phyloP scores from a whole-genome alignment of 164 flowering plant species.

The Santalum album region DNA sequence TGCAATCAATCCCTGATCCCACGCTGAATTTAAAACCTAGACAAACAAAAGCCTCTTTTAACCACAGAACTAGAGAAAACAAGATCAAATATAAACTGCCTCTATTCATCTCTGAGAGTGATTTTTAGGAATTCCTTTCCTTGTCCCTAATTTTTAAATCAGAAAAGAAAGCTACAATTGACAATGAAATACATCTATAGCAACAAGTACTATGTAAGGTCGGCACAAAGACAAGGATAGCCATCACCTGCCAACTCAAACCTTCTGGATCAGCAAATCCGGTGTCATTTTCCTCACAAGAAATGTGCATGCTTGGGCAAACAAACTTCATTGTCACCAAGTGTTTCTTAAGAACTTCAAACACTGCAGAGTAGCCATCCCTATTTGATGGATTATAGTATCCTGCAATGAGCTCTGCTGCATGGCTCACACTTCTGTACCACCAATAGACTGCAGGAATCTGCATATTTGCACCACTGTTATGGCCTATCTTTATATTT shows the following conservation, averaged over 20 bases:
- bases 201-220: background rate
- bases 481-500: no score
- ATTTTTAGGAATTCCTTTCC: no score
- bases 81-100: no score
- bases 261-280: conserved; percentile 67
- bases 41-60: conserved; percentile 1
- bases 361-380: conserved; percentile 66
- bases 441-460: conserved; percentile 86
- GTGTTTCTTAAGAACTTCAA: conserved; percentile 57
- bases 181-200: background rate
- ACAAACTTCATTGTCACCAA: conserved; percentile 51
- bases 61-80: no score
- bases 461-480: conserved; percentile 42
- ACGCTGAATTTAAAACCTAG: conserved; percentile 69
- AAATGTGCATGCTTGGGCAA: conserved; percentile 28
- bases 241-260: conserved; percentile 69
- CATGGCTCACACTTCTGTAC: conserved; percentile 88
- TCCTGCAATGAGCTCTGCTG: conserved; percentile 90
- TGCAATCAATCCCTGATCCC: conserved; percentile 54
- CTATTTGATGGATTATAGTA: conserved; percentile 71
- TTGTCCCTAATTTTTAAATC: no score
- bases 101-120: no score
- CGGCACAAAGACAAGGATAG: background rate
- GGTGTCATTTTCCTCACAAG: conserved; percentile 34
- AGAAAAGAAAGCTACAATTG: no score